Conservation (phyloP, 305 asterid genomes). For the Withania somnifera region DNA sequence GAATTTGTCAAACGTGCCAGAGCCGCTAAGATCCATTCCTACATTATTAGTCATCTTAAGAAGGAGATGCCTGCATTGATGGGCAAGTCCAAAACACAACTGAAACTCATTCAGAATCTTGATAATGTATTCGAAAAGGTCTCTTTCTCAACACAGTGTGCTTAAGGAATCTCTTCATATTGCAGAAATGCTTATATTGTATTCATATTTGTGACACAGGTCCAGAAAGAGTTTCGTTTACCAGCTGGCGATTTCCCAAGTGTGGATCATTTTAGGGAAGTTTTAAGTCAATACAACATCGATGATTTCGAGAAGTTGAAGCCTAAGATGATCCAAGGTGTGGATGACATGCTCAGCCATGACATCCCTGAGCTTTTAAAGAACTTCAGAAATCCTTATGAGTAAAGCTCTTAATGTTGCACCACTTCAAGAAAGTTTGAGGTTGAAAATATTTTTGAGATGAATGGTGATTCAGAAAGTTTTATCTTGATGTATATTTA, state of each 20-base stretch:
- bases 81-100: slow-evolving; percentile 76
- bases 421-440: slow-evolving; percentile 45
- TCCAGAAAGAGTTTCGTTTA: slow-evolving; percentile 57
- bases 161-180: background rate
- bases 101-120: slow-evolving; percentile 47
- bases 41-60: slow-evolving; percentile 81
- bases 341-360: slow-evolving; percentile 69
- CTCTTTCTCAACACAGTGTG: background rate
- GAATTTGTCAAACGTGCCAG: slow-evolving; percentile 92
- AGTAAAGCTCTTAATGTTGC: slow-evolving; percentile 7
- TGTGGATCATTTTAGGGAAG: slow-evolving; percentile 56
- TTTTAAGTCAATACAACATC: slow-evolving; percentile 38
- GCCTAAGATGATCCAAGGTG: slow-evolving; percentile 65
- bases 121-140: slow-evolving; percentile 61
- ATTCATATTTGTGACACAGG: slow-evolving; percentile 23
- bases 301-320: slow-evolving; percentile 73
- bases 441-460: background rate
- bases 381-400: slow-evolving; percentile 60
- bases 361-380: slow-evolving; percentile 71
- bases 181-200: background rate
- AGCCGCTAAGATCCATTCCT: slow-evolving; percentile 87
- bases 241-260: slow-evolving; percentile 78
- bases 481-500: background rate
- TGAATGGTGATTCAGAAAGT: background rate
- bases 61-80: slow-evolving; percentile 82